These are phyloP conservation scores for Nicotiana benthamiana DNA, from an alignment of 257 asterid genomes.

Conservation along the genomic window DNA sequence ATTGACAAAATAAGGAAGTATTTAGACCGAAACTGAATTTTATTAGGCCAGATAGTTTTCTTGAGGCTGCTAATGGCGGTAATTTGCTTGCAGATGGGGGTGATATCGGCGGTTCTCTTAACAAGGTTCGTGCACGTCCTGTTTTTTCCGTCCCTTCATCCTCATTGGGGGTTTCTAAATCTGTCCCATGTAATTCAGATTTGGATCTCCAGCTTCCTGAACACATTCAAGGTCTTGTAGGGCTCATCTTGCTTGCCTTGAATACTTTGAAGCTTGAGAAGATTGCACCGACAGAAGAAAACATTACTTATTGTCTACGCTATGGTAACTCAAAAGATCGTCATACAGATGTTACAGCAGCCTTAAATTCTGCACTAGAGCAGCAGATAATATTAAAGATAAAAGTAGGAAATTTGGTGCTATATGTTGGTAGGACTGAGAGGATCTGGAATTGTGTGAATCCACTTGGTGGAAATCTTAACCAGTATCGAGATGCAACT, in stretches of 20 bases:
- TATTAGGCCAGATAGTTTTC: background rate
- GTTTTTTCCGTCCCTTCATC: background rate
- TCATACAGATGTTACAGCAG: slow-evolving; percentile 32
- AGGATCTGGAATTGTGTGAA: slow-evolving; percentile 45
- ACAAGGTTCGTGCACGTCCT: background rate
- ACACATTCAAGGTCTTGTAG: slow-evolving; percentile 27
- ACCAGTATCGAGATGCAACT: slow-evolving; percentile 21
- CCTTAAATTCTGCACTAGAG: slow-evolving; percentile 33
- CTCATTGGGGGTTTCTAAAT: slow-evolving; percentile 2
- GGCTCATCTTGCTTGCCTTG: slow-evolving; percentile 34
- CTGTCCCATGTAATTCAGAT: background rate
- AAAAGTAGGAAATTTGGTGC: slow-evolving; percentile 19
- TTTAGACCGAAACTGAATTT: background rate
- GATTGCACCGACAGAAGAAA: slow-evolving; percentile 41
- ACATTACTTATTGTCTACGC: slow-evolving; percentile 35
- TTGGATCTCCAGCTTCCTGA: slow-evolving; percentile 14
- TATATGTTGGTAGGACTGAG: slow-evolving; percentile 33
- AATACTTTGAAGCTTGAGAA: slow-evolving; percentile 38
- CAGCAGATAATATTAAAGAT: slow-evolving; percentile 30
- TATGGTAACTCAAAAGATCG: slow-evolving; percentile 36
- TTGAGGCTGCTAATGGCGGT: background rate
- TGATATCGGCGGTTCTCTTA: background rate
- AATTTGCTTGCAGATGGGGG: background rate
- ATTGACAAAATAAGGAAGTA: background rate
- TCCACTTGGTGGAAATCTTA: slow-evolving; percentile 25